Conservation (phyloP, 306 rosid genomes). For the Luffa acutangula region DNA sequence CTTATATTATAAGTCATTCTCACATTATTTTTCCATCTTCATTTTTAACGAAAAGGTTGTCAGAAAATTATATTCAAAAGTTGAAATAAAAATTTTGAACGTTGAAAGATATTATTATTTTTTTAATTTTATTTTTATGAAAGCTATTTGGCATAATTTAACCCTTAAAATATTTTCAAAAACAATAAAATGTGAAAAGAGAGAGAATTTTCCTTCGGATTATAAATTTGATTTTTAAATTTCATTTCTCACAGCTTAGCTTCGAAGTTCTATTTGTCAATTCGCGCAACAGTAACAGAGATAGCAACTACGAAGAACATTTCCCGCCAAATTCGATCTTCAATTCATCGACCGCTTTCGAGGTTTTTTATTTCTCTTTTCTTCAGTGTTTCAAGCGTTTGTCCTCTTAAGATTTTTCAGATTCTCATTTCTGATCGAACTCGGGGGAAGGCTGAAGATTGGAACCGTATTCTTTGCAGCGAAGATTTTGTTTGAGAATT, state of each 20-base stretch:
- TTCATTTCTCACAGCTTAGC: neutral
- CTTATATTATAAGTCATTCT: too few relatives aligned
- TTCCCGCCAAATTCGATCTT: conserved; percentile 35
- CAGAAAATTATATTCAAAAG: too few relatives aligned
- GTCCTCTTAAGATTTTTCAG: neutral
- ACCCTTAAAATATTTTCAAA: too few relatives aligned
- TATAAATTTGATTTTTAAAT: neutral
- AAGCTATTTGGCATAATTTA: too few relatives aligned
- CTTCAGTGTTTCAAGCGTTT: neutral
- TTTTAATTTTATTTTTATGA: too few relatives aligned
- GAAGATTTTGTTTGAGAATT: neutral
- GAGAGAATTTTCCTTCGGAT: too few relatives aligned
- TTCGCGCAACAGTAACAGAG: neutral
- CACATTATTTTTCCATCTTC: too few relatives aligned
- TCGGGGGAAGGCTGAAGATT: neutral
- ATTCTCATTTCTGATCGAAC: conserved; percentile 6
- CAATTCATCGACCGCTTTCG: neutral
- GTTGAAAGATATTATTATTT: too few relatives aligned
- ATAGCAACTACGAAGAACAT: neutral
- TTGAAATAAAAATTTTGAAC: too few relatives aligned
- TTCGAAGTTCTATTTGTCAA: neutral
- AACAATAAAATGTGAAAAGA: too few relatives aligned
- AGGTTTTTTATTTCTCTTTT: conserved; percentile 13
- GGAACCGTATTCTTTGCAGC: neutral
- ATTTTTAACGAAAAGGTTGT: too few relatives aligned